Percentiles rank a stretch among this genome's conserved stretches.
These are phyloP conservation scores for Pseudogymnoascus sp. DNA, from an alignment of 2,329 filamentous ascomycete genomes.

Conservation along the genomic window DNA sequence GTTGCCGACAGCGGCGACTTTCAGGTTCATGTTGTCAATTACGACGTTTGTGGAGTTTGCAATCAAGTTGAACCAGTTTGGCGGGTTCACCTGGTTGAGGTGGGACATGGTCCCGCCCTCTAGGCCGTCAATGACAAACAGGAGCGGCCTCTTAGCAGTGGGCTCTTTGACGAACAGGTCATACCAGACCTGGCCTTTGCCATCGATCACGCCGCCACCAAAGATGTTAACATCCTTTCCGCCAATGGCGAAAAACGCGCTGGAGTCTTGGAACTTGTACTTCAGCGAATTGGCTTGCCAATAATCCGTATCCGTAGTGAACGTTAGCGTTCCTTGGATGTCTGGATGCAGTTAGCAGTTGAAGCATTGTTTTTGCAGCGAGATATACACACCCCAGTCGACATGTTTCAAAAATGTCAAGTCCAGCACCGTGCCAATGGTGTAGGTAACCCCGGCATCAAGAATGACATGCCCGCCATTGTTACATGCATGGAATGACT, in stretches of 20 bases:
- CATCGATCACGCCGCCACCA: conserved; percentile 54
- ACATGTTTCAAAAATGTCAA: conserved; percentile 55
- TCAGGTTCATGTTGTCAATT: conserved; percentile 54
- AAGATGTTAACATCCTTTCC: conserved; percentile 60
- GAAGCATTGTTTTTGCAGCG: not conserved
- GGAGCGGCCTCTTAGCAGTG: conserved; percentile 49
- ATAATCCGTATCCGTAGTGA: conserved; percentile 59
- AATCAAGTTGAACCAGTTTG: conserved; percentile 54
- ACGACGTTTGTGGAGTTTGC: conserved; percentile 57
- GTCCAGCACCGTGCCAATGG: conserved; percentile 55
- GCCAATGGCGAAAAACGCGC: conserved; percentile 59
- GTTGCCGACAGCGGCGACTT: conserved; percentile 44
- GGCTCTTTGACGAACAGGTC: conserved; percentile 43
- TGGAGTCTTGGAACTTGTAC: conserved; percentile 57
- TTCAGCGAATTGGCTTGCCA: conserved; percentile 59
- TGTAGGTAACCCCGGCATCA: conserved; percentile 45
- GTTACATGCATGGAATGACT: conserved; percentile 50
- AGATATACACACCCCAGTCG: conserved; percentile 42
- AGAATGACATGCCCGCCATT: conserved; percentile 52
- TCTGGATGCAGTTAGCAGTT: conserved; percentile 29
- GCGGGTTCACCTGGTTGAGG: conserved; percentile 51
- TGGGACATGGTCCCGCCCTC: conserved; percentile 50
- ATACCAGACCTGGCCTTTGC: conserved; percentile 58
- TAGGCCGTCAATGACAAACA: conserved; percentile 49
- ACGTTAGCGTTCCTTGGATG: conserved; percentile 51